A percentile compares a stretch with the other conserved stretches of the same genome.
These are phyloP conservation scores for Camillea tinctor DNA, from an alignment of 2,329 filamentous ascomycete genomes.

Conservation along the genomic window DNA sequence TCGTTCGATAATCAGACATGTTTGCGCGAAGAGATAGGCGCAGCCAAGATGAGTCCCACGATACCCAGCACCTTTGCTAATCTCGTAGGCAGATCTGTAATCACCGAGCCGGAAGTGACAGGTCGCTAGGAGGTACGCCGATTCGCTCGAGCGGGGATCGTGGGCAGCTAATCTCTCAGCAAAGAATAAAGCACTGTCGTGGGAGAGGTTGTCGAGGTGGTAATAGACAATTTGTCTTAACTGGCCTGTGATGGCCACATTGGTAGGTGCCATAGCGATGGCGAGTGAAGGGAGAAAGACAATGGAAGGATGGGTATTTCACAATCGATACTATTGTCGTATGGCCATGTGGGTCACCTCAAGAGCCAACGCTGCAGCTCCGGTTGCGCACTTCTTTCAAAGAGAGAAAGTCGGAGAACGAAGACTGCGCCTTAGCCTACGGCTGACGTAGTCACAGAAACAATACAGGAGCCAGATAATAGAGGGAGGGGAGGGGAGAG, in stretches of 20 bases:
- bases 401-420: neutral
- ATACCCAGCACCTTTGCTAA: constrained; percentile 68
- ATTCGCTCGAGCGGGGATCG: constrained; percentile 77
- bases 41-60: constrained; percentile 80
- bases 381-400: neutral
- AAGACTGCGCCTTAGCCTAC: neutral
- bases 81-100: constrained; percentile 81
- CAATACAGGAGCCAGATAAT: neutral
- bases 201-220: constrained; percentile 83
- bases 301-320: constrained; percentile 7
- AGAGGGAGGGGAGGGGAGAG: no score
- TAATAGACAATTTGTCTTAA: constrained; percentile 62
- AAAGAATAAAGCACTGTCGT: constrained; percentile 90
- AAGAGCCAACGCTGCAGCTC: constrained; percentile 7
- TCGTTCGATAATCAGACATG: constrained; percentile 76
- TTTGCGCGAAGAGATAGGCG: constrained; percentile 87
- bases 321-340: constrained; percentile 19
- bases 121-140: constrained; percentile 77
- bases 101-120: constrained; percentile 83
- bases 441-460: neutral
- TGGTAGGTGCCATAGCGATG: constrained; percentile 52
- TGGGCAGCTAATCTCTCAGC: constrained; percentile 82
- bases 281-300: constrained; percentile 8
- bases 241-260: constrained; percentile 48
- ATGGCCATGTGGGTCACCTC: constrained; percentile 36